Percentiles rank a stretch among this genome's conserved stretches.
Evolutionary conservation across 2,329 filamentous ascomycete genomes (phyloP).

Genomic region (Exophiala sp.): DNA sequence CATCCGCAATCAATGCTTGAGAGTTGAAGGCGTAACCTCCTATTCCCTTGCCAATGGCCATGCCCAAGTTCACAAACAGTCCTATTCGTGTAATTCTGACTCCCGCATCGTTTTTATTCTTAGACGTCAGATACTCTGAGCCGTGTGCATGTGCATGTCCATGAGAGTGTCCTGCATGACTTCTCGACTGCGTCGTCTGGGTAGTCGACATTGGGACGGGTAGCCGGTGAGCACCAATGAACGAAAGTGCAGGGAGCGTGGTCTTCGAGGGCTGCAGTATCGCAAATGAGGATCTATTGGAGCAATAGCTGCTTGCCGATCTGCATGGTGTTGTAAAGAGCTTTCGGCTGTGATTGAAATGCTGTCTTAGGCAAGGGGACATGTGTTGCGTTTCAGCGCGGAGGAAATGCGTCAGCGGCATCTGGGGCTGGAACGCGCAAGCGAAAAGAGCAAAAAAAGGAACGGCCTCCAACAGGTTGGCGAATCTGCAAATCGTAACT

Average conservation of each 20-base stretch:
- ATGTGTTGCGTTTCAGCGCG: conserved; percentile 25
- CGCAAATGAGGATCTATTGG: conserved; percentile 7
- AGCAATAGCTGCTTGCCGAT: conserved; percentile 5
- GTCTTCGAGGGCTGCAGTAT: neutral
- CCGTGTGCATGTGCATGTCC: conserved; percentile 71
- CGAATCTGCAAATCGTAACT: neutral
- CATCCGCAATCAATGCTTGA: conserved; percentile 87
- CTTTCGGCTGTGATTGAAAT: conserved; percentile 4
- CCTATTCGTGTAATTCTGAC: conserved; percentile 91
- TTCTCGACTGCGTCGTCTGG: conserved; percentile 21
- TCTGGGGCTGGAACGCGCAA: conserved; percentile 11
- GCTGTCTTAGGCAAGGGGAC: conserved; percentile 14
- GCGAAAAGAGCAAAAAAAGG: neutral
- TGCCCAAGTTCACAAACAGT: conserved; percentile 82
- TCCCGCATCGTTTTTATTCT: conserved; percentile 84
- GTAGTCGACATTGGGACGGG: conserved; percentile 7
- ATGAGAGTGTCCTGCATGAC: conserved; percentile 54
- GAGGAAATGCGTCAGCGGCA: conserved; percentile 26
- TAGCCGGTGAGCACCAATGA: neutral
- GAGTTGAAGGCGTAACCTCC: conserved; percentile 95
- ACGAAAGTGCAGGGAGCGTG: conserved; percentile 6
- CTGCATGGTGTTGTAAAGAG: conserved; percentile 7
- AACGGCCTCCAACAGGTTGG: neutral
- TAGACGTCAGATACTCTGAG: conserved; percentile 75
- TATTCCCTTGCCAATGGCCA: conserved; percentile 89